phyloP scores from a whole-genome alignment of 1,139 yeast species.

The Saccharomyces hybrid region DNA sequence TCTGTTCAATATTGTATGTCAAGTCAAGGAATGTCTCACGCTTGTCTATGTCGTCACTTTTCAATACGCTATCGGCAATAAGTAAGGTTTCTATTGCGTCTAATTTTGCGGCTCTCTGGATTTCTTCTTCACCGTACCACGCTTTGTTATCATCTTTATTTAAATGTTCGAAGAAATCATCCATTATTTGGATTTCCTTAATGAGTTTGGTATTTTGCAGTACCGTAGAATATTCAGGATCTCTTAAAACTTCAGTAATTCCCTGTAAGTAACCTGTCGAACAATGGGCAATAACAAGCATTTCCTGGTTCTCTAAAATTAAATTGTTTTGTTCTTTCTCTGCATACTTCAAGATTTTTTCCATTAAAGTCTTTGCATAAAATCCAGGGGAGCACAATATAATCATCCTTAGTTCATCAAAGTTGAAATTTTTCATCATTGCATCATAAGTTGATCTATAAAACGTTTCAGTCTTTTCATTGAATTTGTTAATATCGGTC shows the following conservation, averaged over 20 bases:
- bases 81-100: constrained; percentile 71
- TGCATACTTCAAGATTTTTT: constrained; percentile 48
- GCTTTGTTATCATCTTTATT: constrained; percentile 76
- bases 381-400: constrained; percentile 87
- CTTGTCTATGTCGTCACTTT: constrained; percentile 60
- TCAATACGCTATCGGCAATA: constrained; percentile 69
- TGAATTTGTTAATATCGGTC: constrained; percentile 74
- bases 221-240: constrained; percentile 53
- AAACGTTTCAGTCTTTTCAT: constrained; percentile 53
- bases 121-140: constrained; percentile 89
- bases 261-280: constrained; percentile 87
- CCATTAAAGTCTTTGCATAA: constrained; percentile 53
- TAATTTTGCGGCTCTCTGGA: constrained; percentile 56
- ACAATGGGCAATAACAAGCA: constrained; percentile 59
- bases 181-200: constrained; percentile 58
- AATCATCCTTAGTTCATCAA: constrained; percentile 62
- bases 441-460: constrained; percentile 36
- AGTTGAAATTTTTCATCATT: constrained; percentile 55
- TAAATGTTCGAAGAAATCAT: constrained; percentile 63
- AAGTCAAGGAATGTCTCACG: constrained; percentile 62
- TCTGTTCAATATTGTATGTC: constrained; percentile 54
- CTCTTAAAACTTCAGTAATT: constrained; percentile 69
- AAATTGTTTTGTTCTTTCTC: constrained; percentile 45
- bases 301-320: constrained; percentile 47
- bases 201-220: constrained; percentile 63